Base-by-base conservation (phyloP, 306 rosid genomes). In the Vigna nakashimae region DNA sequence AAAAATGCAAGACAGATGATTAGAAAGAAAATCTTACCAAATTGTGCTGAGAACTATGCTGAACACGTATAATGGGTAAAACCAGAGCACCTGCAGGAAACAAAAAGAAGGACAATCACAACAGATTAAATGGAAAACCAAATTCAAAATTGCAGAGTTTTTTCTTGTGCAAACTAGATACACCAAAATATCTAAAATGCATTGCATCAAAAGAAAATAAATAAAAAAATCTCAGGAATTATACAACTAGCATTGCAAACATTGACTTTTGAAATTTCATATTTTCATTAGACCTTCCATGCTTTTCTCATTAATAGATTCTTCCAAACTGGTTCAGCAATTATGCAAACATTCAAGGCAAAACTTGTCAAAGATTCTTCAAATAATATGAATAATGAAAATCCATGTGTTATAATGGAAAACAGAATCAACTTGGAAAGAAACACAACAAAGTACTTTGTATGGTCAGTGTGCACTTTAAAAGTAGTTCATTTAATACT, bases 41-140 rank as follows among this genome's bases (percentile, higher is more conserved):
- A 94, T 56, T 73, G 77, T 66, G 89, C 97, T 92, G 67, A 90
- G 90, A 82, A 94, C 82, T 59, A 92, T 65, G 95, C 98, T 94
- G 79, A 94, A 85, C 65, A 88, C 85, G 53, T 94, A 94, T 62
- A 94, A 60, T 18, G 98, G 97, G 82, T 90, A 94, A 84, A 92
- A 89, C 98, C 98, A 94, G 45, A 91, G 75, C 34, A 88, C 79
- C 98, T 92, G 94, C 84, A 87, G 45, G 65, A 22, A 60, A 73
- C 14, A 69, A 76, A 46, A 71, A 12, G 64, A 34, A 62, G 68
- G 43, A 74, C 26, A 69, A 52, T 83, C 30, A 46, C 43, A 77
- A 69, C 48, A 80, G 46, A 70, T 51, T 42, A 34, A 48, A 12
- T 15, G n/a, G 69, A n/a, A 42, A 76, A 68, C 66, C 5, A 79